A percentile compares a stretch with the other conserved stretches of the same genome.
Conservation (phyloP, 1,284 basidiomycete genomes). For the Ganoderma boninense region DNA sequence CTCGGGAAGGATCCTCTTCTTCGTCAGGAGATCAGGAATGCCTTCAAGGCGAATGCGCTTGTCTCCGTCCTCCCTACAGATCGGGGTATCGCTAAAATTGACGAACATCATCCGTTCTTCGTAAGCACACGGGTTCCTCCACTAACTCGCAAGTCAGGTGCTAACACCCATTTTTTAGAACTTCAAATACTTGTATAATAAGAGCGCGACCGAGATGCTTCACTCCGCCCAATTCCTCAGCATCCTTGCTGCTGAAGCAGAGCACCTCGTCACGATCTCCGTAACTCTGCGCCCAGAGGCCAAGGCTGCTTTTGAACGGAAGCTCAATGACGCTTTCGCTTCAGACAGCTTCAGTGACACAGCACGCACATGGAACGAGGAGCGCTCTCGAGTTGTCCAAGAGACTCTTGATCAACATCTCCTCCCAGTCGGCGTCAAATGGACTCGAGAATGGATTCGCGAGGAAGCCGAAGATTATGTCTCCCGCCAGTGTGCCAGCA, state of each 20-base stretch:
- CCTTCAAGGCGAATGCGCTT: conserved; percentile 82
- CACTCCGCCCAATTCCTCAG: conserved; percentile 87
- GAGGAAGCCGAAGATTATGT: conserved; percentile 92
- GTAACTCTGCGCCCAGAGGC: conserved; percentile 75
- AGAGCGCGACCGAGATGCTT: conserved; percentile 80
- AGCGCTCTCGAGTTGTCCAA: conserved; percentile 82
- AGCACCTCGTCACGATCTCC: conserved; percentile 84
- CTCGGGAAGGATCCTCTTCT: conserved; percentile 94
- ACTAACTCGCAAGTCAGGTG: neutral
- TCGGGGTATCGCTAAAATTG: conserved; percentile 89
- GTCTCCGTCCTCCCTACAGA: conserved; percentile 92
- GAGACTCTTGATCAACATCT: conserved; percentile 84
- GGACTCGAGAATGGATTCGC: conserved; percentile 90
- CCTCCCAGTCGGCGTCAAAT: conserved; percentile 84
- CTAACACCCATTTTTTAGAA: conserved; percentile 55
- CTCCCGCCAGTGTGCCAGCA: conserved; percentile 70
- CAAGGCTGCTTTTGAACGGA: conserved; percentile 72
- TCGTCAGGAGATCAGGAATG: conserved; percentile 80
- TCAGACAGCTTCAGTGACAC: conserved; percentile 90
- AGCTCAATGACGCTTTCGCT: conserved; percentile 83
- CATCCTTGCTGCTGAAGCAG: conserved; percentile 91
- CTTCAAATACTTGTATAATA: conserved; percentile 95
- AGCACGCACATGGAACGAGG: conserved; percentile 92
- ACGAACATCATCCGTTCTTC: conserved; percentile 89
- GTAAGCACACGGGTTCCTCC: conserved; percentile 57